These are phyloP conservation scores for Terfezia boudieri DNA, from an alignment of 495 filamentous ascomycete species.

Conservation along the genomic window DNA sequence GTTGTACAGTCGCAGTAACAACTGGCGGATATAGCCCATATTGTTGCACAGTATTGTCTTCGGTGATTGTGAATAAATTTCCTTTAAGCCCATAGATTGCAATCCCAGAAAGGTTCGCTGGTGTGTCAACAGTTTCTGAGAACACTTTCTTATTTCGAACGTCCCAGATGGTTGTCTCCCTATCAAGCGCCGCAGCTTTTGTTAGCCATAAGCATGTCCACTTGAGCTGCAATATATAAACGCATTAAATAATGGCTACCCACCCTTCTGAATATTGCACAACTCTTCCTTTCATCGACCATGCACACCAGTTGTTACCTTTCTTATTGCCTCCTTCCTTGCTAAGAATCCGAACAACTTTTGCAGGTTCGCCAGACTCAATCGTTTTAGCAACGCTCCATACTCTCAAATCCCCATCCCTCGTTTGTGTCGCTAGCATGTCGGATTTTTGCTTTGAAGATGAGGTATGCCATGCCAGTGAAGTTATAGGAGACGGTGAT, in stretches of 20 bases:
- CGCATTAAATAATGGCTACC: conserved; percentile 20
- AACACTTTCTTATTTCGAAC: conserved; percentile 88
- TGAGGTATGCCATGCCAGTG: conserved; percentile 91
- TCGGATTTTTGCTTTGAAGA: conserved; percentile 94
- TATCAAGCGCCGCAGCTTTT: conserved; percentile 23
- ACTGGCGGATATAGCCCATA: conserved; percentile 71
- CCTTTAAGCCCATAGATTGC: conserved; percentile 76
- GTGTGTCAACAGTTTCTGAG: conserved; percentile 65
- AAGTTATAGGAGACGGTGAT: conserved; percentile 67
- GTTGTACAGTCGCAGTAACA: conserved; percentile 65
- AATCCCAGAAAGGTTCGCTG: conserved; percentile 57
- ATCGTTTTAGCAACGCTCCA: conserved; percentile 90
- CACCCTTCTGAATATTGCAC: conserved; percentile 84
- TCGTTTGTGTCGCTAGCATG: conserved; percentile 84
- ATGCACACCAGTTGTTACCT: conserved; percentile 86
- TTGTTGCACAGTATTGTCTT: conserved; percentile 75
- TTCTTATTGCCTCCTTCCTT: conserved; percentile 46
- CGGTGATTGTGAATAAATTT: conserved; percentile 76
- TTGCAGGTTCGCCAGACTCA: conserved; percentile 47
- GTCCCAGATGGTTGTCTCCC: conserved; percentile 86
- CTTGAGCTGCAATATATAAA: background rate
- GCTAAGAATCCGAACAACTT: conserved; percentile 73
- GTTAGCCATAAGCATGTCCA: conserved; percentile 20
- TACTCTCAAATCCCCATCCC: conserved; percentile 78
- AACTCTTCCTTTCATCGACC: conserved; percentile 94